Percentiles rank a stretch among this genome's conserved stretches.
phyloP scores from a whole-genome alignment of 2,329 filamentous ascomycete species.

The Neoarthrinium moseri region DNA sequence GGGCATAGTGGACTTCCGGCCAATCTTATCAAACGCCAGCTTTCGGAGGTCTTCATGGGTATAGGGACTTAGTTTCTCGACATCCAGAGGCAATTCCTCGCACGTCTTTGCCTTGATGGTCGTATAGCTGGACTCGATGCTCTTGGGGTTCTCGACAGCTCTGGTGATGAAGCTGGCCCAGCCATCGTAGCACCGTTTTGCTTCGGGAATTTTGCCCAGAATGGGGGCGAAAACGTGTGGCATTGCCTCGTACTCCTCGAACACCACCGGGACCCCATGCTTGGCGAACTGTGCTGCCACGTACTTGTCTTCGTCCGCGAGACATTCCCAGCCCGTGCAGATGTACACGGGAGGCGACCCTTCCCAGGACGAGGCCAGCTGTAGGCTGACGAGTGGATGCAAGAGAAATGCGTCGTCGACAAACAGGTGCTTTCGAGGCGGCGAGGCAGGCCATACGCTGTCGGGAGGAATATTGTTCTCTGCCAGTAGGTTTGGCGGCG shows the following conservation, averaged over 20 bases:
- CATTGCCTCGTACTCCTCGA: slow-evolving; percentile 78
- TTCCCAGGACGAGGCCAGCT: slow-evolving; percentile 59
- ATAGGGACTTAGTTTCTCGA: slow-evolving; percentile 40
- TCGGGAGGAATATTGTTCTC: slow-evolving; percentile 41
- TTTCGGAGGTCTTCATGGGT: slow-evolving; percentile 41
- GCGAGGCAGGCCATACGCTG: slow-evolving; percentile 54
- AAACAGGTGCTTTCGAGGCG: slow-evolving; percentile 54
- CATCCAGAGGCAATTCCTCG: slow-evolving; percentile 44
- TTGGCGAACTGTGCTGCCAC: slow-evolving; percentile 54
- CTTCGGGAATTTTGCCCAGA: slow-evolving; percentile 43
- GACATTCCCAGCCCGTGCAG: slow-evolving; percentile 68
- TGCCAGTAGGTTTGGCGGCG: slow-evolving; percentile 36
- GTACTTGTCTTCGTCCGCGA: slow-evolving; percentile 65
- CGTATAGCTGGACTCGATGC: slow-evolving; percentile 39
- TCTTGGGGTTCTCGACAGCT: slow-evolving; percentile 32
- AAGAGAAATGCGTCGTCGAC: slow-evolving; percentile 50
- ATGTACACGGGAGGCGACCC: slow-evolving; percentile 66
- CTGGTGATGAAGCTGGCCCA: slow-evolving; percentile 56
- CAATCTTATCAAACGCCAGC: slow-evolving; percentile 32
- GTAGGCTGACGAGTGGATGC: slow-evolving; percentile 68
- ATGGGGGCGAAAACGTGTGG: slow-evolving; percentile 70
- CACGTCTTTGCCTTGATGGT: slow-evolving; percentile 50
- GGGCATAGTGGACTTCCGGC: slow-evolving; percentile 14
- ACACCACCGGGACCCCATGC: slow-evolving; percentile 61
- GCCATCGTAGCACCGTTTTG: slow-evolving; percentile 50